phyloP scores from a whole-genome alignment of 2,329 filamentous ascomycete species.

The Blastomyces emzantsi region DNA sequence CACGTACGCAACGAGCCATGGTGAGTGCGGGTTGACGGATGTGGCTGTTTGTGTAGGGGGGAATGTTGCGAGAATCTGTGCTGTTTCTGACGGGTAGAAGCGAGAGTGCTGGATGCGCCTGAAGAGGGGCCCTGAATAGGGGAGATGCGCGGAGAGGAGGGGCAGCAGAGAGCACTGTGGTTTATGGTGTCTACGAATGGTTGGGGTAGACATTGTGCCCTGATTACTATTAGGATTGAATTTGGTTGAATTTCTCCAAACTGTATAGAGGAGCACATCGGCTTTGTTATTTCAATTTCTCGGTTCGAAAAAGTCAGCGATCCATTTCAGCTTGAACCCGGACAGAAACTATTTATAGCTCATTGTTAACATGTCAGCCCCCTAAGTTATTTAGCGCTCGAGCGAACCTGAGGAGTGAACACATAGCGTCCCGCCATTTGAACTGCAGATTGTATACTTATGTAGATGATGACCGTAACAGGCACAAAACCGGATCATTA shows the following conservation, averaged over 20 bases:
- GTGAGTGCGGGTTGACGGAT: conserved; percentile 8
- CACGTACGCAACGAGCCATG: conserved; percentile 36
- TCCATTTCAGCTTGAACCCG: too few relatives aligned
- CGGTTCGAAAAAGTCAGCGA: too few relatives aligned
- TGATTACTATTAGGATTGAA: background rate
- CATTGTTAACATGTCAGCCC: too few relatives aligned
- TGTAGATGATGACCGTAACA: too few relatives aligned
- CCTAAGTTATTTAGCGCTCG: too few relatives aligned
- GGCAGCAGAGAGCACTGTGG: conserved; percentile 16
- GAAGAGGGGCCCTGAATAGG: conserved; percentile 30
- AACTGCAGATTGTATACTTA: too few relatives aligned
- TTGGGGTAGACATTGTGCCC: background rate
- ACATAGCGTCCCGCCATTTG: too few relatives aligned
- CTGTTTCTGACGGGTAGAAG: conserved; percentile 26
- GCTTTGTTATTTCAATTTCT: background rate
- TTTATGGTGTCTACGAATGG: background rate
- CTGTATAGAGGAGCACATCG: background rate
- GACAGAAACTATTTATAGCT: too few relatives aligned
- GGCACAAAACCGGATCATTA: too few relatives aligned
- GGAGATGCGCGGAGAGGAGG: conserved; percentile 28
- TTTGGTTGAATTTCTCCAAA: background rate
- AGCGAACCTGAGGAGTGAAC: too few relatives aligned
- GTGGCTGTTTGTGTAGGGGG: conserved; percentile 11
- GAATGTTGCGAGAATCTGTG: conserved; percentile 29
- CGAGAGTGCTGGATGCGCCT: conserved; percentile 33